Evolutionary conservation across 179 eudicot species (phyloP), one percentile per base, ranked within the genome.

Genomic region (Actinidia chinensis): DNA sequence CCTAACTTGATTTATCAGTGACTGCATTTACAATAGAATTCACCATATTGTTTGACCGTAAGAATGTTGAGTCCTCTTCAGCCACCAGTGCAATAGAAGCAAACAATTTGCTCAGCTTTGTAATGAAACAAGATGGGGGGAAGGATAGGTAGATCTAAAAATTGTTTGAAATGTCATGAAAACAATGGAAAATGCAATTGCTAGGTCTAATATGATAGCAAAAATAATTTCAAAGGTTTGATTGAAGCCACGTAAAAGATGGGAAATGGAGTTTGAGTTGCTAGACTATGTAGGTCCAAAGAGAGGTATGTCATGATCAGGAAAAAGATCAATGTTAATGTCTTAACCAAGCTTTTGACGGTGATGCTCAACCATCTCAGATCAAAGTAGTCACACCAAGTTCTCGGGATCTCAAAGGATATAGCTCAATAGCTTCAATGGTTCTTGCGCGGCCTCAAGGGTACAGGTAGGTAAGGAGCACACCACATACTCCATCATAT

Each of bases 11-110:
- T 74, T 82, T 88, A 80, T 89, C 90, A 71, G 83, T 79, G 71
- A 93, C 93, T 70, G 78, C 90, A 68, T 85, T 76, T 61, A 88
- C 79, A 79, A 95, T 97, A 80, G 91, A 82, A 81, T 83, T 84
- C 69, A 78, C 94, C 56, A 95, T 85, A 84, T 89, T 90, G 79
- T 88, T 93, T 28, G 89, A 81, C n/a, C 92, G 94, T 83, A 95
- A 79, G 80, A 86, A 93, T 63, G 88, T 85, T 15, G 98, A 93
- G 81, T 93, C 98, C 86, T 95, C 98, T 85, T 95, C 98, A 78
- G 98, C 98, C 84, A 95, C 98, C 91, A 95, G 76, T 48, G 98
- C 98, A 80, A 95, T 91, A 25, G 82, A 83, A 47, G 98, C 98
- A 76, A 91, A 93, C 20, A 83, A 52, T 60, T 85, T 88, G 59